Base-by-base conservation (phyloP, 768 basidiomycete genomes). In the Leccinum variicolor region DNA sequence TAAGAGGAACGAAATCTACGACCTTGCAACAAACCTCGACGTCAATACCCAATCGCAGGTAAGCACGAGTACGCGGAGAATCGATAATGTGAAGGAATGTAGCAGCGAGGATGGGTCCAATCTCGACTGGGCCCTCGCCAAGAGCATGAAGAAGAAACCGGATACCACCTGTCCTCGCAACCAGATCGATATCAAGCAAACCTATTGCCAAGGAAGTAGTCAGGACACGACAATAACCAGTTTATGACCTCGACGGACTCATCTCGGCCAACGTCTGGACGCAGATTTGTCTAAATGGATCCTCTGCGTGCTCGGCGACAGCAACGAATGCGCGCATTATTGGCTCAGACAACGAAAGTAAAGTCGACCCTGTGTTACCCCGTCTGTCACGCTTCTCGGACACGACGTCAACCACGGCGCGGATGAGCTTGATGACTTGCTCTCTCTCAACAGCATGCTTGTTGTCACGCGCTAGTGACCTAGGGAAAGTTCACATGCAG, bases 261-360 rank as follows among this genome's bases (percentile, higher is more conserved):
- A 98, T 90, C 76, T 98, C 97, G 0, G 90, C 82, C 54, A 99
- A 73, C 0, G 92, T 97, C 71, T 94, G 86, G 31, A 98, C 79
- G 48, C 87, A 91, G 50, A 93, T 84, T 1, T 82, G 78, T 56
- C 89, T 80, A 66, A 98, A 90, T 1, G 90, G 87, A 65, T 98
- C 97, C 62, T 98, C 97, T 10, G 83, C 79, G 56, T 93, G 90
- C 70, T 99, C 97, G 0, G 95, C 94, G 13, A 97, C 84, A 9
- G 95, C 92, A 41, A 98, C 84, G n/a, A 98, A 75, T 11, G 92
- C 90, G 31, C 97, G 84, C 75, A 98, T 84, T 52, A 94, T 81
- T 28, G 85, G 76, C 64, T 90, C 85, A 7, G 89, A 87, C 51
- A 94, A 69, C 13, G 85, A 86, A 4, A 89, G 80, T 3, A 70